phyloP scores from a whole-genome alignment of 257 asterid genomes.

The Euphrasia confusa region DNA sequence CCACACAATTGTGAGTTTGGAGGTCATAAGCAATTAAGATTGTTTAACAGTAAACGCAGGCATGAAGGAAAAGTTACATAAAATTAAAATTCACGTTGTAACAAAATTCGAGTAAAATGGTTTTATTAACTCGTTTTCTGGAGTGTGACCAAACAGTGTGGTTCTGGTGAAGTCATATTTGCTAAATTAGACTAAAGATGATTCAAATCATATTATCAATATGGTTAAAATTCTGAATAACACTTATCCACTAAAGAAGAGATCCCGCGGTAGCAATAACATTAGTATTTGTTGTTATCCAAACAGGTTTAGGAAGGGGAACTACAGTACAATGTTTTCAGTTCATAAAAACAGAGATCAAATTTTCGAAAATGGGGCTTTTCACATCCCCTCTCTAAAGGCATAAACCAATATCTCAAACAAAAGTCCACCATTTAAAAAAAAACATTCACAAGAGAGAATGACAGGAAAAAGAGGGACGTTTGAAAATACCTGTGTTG shows the following conservation, averaged over 20 bases:
- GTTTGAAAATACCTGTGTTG: conserved; percentile 58
- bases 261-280: background rate
- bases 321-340: background rate
- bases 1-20: background rate
- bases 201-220: background rate
- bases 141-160: background rate
- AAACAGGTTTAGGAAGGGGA: background rate
- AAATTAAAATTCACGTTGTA: background rate
- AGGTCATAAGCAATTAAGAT: background rate
- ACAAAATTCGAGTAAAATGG: background rate
- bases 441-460: background rate
- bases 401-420: background rate
- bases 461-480: background rate
- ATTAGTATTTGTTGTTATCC: background rate
- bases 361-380: background rate
- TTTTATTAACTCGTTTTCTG: background rate
- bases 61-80: background rate
- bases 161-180: background rate
- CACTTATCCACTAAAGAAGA: background rate
- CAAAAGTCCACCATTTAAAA: background rate
- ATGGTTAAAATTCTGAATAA: background rate
- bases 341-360: background rate
- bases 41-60: background rate
- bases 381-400: background rate
- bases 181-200: background rate